Evolutionary conservation across 345 rosid genomes (phyloP).

Genomic region (Kernera saxatilis): DNA sequence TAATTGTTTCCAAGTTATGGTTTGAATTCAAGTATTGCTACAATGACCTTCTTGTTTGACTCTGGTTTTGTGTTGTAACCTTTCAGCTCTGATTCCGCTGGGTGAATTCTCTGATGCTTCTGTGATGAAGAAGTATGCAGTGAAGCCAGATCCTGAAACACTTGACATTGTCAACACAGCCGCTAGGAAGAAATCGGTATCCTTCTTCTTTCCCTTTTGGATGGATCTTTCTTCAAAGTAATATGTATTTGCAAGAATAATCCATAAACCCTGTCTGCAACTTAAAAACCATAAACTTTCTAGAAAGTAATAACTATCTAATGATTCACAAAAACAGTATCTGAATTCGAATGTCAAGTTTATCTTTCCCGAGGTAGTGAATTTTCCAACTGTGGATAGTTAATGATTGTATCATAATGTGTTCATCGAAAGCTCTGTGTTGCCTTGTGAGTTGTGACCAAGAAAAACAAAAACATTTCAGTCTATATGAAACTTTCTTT

Average conservation of each 20-base stretch:
- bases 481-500: not conserved
- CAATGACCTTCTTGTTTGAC: not conserved
- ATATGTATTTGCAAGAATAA: not conserved
- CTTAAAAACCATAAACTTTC: not conserved
- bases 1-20: not conserved
- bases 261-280: not conserved
- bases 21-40: not conserved
- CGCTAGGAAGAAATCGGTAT: constrained; percentile 52
- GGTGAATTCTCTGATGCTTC: constrained; percentile 51
- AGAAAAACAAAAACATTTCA: not conserved
- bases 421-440: not conserved
- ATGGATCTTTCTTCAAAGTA: not conserved
- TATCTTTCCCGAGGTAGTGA: not conserved
- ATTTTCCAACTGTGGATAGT: not conserved
- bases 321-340: not conserved
- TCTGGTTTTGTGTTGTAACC: not conserved
- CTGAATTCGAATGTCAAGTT: not conserved
- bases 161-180: constrained; percentile 59
- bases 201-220: not conserved
- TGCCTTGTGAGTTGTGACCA: not conserved
- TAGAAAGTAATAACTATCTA: too few relatives aligned
- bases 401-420: too few relatives aligned
- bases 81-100: constrained; percentile 69
- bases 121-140: constrained; percentile 66
- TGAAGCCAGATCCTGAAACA: constrained; percentile 65